A percentile compares a stretch with the other conserved stretches of the same genome.
phyloP scores from a whole-genome alignment of 176 grass and related monocot genomes.

The Triticum aestivum region IWGSC_CS_RefSeq_v2.1 NC_057802.1:41790142-41790641 shows the following conservation, averaged over 20 bases:
- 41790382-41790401: conserved; percentile 44
- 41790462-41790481: conserved; percentile 86
- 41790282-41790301: conserved; percentile 84
- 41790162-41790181: conserved; percentile 75
- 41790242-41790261: conserved; percentile 72
- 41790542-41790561: conserved; percentile 33
- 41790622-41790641: conserved; percentile 49
- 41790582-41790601: conserved; percentile 18
- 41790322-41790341: conserved; percentile 70
- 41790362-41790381: conserved; percentile 89
- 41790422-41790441: not conserved
- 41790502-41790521: conserved; percentile 72
- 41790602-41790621: conserved; percentile 14
- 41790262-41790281: conserved; percentile 64
- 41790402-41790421: conserved; percentile 5
- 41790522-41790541: conserved; percentile 31
- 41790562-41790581: conserved; percentile 20
- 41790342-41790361: conserved; percentile 87
- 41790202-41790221: conserved; percentile 70
- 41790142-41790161: conserved; percentile 33
- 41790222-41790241: conserved; percentile 89
- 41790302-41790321: conserved; percentile 77
- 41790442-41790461: not conserved
- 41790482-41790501: conserved; percentile 69
- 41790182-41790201: conserved; percentile 43